Percentiles rank a stretch among this genome's conserved stretches.
Conservation (phyloP, 345 rosid species). For the Adansonia digitata region DNA sequence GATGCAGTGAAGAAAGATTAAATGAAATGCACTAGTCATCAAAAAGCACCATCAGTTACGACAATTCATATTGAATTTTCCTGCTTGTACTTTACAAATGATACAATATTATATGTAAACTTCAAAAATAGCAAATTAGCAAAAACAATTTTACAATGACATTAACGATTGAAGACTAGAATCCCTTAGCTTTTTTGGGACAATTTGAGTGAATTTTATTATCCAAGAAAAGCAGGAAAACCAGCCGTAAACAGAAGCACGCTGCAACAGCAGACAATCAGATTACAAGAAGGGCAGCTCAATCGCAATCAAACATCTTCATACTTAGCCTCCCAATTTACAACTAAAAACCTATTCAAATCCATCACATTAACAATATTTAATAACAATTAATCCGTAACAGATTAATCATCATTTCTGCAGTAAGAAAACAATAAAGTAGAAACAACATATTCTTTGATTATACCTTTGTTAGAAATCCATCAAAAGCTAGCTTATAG, state of each 20-base stretch:
- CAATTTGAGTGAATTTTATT: neutral
- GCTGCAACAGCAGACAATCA: neutral
- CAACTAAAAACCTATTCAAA: no score
- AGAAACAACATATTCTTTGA: neutral
- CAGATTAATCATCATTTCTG: neutral
- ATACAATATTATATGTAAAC: neutral
- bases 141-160: neutral
- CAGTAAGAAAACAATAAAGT: neutral
- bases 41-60: no score
- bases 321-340: neutral
- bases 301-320: no score
- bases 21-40: no score
- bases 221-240: neutral
- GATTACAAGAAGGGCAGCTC: no score
- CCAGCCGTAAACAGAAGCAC: neutral
- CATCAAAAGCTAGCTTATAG: slow-evolving; percentile 71
- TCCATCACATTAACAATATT: neutral
- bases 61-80: neutral
- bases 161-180: no score
- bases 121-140: neutral
- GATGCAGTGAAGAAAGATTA: neutral
- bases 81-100: neutral
- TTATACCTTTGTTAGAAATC: slow-evolving; percentile 62
- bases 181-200: no score
- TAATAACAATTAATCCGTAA: neutral